These are phyloP conservation scores for Cercospora zeina DNA, from an alignment of 2,329 filamentous ascomycete species.

Conservation along the genomic window DNA sequence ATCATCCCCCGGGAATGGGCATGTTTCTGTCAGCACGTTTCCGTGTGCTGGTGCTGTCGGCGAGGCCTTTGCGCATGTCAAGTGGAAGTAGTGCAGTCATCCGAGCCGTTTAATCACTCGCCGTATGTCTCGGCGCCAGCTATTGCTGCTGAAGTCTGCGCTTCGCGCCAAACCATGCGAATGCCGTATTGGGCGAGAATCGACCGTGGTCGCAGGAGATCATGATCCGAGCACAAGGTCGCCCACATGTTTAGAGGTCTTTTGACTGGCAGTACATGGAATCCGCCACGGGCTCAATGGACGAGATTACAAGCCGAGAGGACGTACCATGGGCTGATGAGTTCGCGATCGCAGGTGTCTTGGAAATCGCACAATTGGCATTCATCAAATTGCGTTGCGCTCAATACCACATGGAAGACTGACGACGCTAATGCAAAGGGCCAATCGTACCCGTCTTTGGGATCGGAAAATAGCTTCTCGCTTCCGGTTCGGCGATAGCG, in stretches of 20 bases:
- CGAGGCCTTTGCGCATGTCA: neutral
- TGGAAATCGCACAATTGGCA: neutral
- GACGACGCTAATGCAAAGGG: slow-evolving; percentile 21
- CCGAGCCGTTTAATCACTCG: slow-evolving; percentile 1
- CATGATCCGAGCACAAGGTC: neutral
- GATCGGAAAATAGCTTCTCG: slow-evolving; percentile 19
- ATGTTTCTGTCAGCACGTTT: slow-evolving; percentile 16
- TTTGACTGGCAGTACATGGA: neutral
- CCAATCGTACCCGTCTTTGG: slow-evolving; percentile 12
- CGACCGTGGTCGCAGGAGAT: neutral
- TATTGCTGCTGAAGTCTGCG: neutral
- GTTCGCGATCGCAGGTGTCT: neutral
- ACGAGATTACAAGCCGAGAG: neutral
- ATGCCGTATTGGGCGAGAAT: neutral
- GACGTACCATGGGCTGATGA: neutral
- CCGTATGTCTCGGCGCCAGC: slow-evolving; percentile 9
- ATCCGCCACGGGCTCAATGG: neutral
- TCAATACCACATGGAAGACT: neutral
- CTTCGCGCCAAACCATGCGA: neutral
- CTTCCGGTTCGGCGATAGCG: slow-evolving; percentile 5
- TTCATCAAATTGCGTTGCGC: slow-evolving; percentile 1
- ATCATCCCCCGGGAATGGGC: neutral
- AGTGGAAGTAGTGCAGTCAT: neutral
- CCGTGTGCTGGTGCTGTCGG: slow-evolving; percentile 4
- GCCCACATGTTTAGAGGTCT: neutral